Conservation (phyloP, 208 protist genomes). For the Endotrypanum monterogeii region DNA sequence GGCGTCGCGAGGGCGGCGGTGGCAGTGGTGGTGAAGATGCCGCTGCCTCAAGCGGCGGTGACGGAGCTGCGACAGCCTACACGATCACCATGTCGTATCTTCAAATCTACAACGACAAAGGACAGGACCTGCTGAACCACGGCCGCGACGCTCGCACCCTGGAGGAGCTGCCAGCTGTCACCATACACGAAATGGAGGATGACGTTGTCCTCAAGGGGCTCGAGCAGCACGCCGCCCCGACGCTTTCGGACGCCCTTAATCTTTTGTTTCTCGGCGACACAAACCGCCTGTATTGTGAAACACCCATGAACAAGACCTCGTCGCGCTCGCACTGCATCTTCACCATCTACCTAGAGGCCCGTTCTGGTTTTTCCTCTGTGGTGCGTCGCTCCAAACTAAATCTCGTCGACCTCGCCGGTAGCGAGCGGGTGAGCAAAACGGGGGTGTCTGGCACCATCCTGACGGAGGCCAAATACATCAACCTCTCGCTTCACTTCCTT, state of each 20-base stretch:
- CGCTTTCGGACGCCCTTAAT: constrained; percentile 76
- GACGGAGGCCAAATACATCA: constrained; percentile 91
- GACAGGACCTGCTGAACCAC: constrained; percentile 88
- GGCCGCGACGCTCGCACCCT: constrained; percentile 87
- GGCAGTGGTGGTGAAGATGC: background rate
- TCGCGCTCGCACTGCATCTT: constrained; percentile 94
- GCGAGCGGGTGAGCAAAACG: constrained; percentile 87
- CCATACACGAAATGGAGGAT: constrained; percentile 67
- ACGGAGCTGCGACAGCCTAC: constrained; percentile 20
- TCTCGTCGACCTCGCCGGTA: constrained; percentile 94
- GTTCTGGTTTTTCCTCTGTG: constrained; percentile 46
- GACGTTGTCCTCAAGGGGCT: constrained; percentile 69
- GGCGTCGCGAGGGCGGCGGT: constrained; percentile 33
- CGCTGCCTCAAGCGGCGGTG: constrained; percentile 1
- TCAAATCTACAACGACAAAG: constrained; percentile 93
- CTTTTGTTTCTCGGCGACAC: constrained; percentile 89
- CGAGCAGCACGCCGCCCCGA: constrained; percentile 67
- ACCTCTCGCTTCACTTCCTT: constrained; percentile 89
- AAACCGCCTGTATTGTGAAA: constrained; percentile 87
- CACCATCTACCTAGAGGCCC: constrained; percentile 77
- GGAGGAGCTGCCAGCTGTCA: constrained; percentile 68
- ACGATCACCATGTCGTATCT: constrained; percentile 77
- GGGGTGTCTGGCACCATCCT: constrained; percentile 75
- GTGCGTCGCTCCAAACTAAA: constrained; percentile 78
- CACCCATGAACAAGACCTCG: constrained; percentile 93